Evolutionary conservation across 805 yeast genomes (phyloP), one percentile per base, ranked within the genome.

Genomic region (Kazachstania psychrophila): DNA sequence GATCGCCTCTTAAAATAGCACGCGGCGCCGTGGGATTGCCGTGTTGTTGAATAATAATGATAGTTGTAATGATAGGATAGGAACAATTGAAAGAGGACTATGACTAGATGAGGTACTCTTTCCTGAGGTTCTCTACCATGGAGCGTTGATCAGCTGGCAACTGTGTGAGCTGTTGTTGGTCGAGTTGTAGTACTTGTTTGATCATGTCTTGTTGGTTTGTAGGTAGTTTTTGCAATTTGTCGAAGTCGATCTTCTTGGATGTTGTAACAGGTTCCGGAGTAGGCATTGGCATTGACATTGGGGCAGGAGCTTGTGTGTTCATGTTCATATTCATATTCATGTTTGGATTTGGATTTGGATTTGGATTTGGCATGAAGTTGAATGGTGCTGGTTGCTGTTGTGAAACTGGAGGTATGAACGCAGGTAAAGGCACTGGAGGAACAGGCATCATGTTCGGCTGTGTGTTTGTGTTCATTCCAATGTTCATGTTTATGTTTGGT

Each of bases 201-300:
- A 74, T 69, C 56, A 73, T 63, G 7, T 56, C 64, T 19, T 81
- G 80, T 54, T 79, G 82, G 32, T 72, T 70, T 24, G 68, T 70
- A 8, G 77, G 70, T 42, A 79, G 57, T 19, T 62, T 59, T 15
- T 68, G 56, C 28, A 79, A 60, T 54, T 75, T 78, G 15, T 61
- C 60, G 40, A 36, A 60, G 59, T 31, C 63, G 64, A 28, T 78
- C 56, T 19, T 77, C 56, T 19, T 18, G 38, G 48, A 2, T 8
- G 49, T 42, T 35, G 44, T 39, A 17, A 48, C 42, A 29, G 49
- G 41, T 15, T 39, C 31, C 15, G 33, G 28, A 8, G 39, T 16
- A 28, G 23, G 23, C 16, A 20, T 19, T 7, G 28, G 32, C 15
- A 20, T 19, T 19, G 44, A 44, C 6, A 46, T 45, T 10, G 46